phyloP scores from a whole-genome alignment of 2,329 filamentous ascomycete genomes.

The Chaetomiaceae sp. region DNA sequence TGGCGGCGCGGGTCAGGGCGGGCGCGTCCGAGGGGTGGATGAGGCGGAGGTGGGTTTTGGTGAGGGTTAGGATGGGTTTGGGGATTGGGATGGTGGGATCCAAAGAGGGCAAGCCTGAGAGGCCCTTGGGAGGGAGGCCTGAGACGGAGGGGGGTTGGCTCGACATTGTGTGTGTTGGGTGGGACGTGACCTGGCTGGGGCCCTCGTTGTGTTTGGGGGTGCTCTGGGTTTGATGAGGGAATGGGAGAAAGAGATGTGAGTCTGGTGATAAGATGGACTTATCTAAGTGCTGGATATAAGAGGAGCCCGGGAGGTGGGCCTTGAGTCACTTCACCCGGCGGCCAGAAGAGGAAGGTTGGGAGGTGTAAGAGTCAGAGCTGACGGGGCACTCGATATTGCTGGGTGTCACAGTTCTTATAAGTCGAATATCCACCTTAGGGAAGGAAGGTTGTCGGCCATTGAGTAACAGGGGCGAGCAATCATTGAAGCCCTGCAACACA shows the following conservation, averaged over 20 bases:
- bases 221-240: not conserved
- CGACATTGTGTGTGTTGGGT: not conserved
- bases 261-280: not conserved
- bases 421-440: too few relatives aligned
- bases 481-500: not conserved
- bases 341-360: constrained; percentile 4
- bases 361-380: not conserved
- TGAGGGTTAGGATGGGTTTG: constrained; percentile 30
- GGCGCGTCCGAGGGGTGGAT: constrained; percentile 37
- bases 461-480: too few relatives aligned
- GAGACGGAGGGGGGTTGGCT: not conserved
- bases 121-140: not conserved
- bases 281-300: not conserved
- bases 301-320: not conserved
- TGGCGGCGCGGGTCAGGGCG: constrained; percentile 32
- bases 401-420: too few relatives aligned
- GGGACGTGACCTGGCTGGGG: not conserved
- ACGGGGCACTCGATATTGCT: too few relatives aligned
- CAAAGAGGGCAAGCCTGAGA: not conserved
- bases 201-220: not conserved
- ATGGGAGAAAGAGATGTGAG: not conserved
- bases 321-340: not conserved
- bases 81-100: constrained; percentile 10
- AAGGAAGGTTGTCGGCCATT: too few relatives aligned
- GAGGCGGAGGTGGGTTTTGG: constrained; percentile 38